Percentiles rank a stretch among this genome's conserved stretches.
Conservation (phyloP, 2,329 filamentous ascomycete species). For the Ceratocystis papillata region DNA sequence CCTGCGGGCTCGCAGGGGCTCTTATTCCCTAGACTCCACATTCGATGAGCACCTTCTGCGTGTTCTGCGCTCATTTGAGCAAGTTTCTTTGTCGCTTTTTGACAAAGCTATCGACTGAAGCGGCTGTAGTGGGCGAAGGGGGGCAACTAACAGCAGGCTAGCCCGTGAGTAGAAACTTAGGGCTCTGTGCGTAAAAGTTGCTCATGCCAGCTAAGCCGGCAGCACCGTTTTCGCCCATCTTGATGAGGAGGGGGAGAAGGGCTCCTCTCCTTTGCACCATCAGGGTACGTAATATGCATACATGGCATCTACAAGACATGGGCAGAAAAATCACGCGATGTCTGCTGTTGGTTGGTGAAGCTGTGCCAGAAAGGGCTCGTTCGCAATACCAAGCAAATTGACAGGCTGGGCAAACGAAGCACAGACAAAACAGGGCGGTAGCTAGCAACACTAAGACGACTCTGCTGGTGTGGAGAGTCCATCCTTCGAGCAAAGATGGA, state of each 20-base stretch:
- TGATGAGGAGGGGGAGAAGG: neutral
- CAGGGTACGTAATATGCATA: neutral
- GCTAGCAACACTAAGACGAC: neutral
- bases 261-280: neutral
- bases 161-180: constrained; percentile 4
- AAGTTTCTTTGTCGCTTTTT: neutral
- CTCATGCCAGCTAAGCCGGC: constrained; percentile 1
- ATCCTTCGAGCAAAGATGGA: neutral
- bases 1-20: neutral
- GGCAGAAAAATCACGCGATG: neutral
- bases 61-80: constrained; percentile 15
- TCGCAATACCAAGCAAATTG: constrained; percentile 9
- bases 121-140: neutral
- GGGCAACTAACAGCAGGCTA: neutral
- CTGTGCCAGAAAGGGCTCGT: neutral
- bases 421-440: constrained; percentile 4
- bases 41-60: neutral
- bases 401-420: constrained; percentile 5
- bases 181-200: constrained; percentile 15
- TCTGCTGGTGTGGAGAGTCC: neutral
- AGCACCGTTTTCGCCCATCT: neutral
- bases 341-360: neutral
- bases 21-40: constrained; percentile 1
- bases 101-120: neutral
- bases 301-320: neutral